Conservation (phyloP, 1,284 basidiomycete species). For the Bothia castanella region DNA sequence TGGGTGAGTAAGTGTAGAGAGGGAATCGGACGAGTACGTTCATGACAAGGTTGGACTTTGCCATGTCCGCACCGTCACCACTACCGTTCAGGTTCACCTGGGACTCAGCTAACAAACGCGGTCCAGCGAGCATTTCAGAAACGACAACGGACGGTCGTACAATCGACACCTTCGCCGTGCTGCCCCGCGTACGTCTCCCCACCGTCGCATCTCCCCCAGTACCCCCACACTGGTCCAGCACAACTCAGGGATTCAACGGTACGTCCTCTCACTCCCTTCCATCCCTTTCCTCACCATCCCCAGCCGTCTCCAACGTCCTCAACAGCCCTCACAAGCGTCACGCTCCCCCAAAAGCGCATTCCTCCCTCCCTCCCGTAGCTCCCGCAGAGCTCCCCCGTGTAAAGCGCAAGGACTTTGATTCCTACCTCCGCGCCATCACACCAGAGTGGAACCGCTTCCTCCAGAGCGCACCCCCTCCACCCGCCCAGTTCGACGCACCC, state of each 20-base stretch:
- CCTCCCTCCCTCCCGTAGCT: conserved; percentile 67
- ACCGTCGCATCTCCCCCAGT: conserved; percentile 42
- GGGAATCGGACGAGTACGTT: conserved; percentile 39
- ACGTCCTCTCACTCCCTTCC: conserved; percentile 22
- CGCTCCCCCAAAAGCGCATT: conserved; percentile 82
- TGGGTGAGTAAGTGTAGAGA: conserved; percentile 44
- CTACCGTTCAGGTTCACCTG: conserved; percentile 67
- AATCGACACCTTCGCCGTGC: conserved; percentile 47
- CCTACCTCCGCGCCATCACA: conserved; percentile 70
- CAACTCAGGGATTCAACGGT: conserved; percentile 79
- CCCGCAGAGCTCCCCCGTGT: conserved; percentile 75
- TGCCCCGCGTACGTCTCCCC: conserved; percentile 40
- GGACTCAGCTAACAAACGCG: conserved; percentile 53
- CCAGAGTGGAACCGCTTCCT: conserved; percentile 77
- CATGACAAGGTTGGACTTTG: no score
- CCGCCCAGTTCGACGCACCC: conserved; percentile 41
- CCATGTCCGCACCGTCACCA: no score
- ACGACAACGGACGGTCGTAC: conserved; percentile 55
- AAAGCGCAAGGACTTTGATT: conserved; percentile 79
- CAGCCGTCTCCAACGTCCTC: conserved; percentile 72
- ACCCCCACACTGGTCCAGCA: conserved; percentile 69
- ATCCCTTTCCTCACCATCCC: conserved; percentile 2
- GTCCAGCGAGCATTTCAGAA: conserved; percentile 64
- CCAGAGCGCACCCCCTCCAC: conserved; percentile 46
- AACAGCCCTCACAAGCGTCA: conserved; percentile 83